Percentiles rank a stretch among this genome's conserved stretches.
Conservation (phyloP, 73 alveolate genomes). For the Paramecium primaurelia region DNA sequence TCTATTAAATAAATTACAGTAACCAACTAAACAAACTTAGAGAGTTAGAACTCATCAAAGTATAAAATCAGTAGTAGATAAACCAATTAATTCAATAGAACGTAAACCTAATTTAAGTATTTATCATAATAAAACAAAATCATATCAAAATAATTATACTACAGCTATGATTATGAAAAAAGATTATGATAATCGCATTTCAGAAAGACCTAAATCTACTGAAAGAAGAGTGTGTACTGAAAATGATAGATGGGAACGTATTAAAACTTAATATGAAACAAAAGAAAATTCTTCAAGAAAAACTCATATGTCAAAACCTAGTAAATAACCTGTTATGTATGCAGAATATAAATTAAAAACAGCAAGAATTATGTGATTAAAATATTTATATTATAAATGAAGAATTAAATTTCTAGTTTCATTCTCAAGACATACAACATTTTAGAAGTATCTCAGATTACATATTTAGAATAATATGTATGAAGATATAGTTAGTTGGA, state of each 20-base stretch:
- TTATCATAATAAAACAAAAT: slow-evolving; percentile 17
- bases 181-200: neutral
- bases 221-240: neutral
- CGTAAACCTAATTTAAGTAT: neutral
- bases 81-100: neutral
- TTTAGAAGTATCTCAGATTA: neutral
- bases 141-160: neutral
- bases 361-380: slow-evolving; percentile 29
- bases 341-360: slow-evolving; percentile 33
- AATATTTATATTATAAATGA: neutral
- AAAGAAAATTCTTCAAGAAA: neutral
- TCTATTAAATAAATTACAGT: neutral
- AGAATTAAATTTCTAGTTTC: neutral
- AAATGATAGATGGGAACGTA: neutral
- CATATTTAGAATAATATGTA: slow-evolving; percentile 35
- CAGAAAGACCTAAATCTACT: neutral
- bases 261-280: neutral
- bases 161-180: neutral
- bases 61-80: neutral
- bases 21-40: neutral
- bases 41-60: slow-evolving; percentile 27
- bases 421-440: neutral
- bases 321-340: slow-evolving; percentile 15
- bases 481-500: slow-evolving; percentile 54
- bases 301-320: neutral